These are phyloP conservation scores for Ascochyta fabae DNA, from an alignment of 2,329 filamentous ascomycete species.

Conservation along the genomic window DNA sequence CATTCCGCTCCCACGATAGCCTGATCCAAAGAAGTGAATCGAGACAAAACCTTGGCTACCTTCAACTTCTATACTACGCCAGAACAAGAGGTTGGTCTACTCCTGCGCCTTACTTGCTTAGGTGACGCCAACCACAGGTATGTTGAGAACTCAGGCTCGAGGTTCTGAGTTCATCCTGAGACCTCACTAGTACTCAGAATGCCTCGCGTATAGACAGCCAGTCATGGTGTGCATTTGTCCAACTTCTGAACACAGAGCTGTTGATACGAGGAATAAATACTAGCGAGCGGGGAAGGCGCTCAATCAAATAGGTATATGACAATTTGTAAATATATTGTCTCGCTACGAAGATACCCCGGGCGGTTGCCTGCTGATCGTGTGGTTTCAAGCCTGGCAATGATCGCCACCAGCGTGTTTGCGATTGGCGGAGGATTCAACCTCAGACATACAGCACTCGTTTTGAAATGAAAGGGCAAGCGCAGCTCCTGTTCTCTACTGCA, in stretches of 20 bases:
- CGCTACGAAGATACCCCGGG: slow-evolving; percentile 4
- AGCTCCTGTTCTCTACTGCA: neutral
- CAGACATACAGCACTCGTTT: slow-evolving; percentile 1
- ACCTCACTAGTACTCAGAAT: neutral
- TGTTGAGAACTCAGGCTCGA: neutral
- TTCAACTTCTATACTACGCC: neutral
- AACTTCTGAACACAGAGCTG: no score
- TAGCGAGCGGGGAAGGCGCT: neutral
- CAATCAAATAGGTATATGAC: neutral
- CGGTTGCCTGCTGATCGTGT: neutral
- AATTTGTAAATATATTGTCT: neutral
- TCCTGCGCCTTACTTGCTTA: no score
- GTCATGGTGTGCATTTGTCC: neutral
- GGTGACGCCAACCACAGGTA: no score
- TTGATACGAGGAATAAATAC: neutral
- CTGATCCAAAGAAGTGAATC: neutral
- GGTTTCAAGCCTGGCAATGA: slow-evolving; percentile 12
- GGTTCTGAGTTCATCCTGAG: neutral
- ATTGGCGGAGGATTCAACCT: slow-evolving; percentile 14
- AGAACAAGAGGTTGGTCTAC: no score
- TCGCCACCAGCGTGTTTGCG: neutral
- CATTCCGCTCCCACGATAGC: neutral
- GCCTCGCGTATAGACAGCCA: neutral
- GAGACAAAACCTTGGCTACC: neutral
- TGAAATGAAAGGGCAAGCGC: slow-evolving; percentile 5